Percentiles rank a stretch among this genome's conserved stretches.
Evolutionary conservation across 2,329 filamentous ascomycete species (phyloP).

Genomic region (Claviceps sp.): DNA sequence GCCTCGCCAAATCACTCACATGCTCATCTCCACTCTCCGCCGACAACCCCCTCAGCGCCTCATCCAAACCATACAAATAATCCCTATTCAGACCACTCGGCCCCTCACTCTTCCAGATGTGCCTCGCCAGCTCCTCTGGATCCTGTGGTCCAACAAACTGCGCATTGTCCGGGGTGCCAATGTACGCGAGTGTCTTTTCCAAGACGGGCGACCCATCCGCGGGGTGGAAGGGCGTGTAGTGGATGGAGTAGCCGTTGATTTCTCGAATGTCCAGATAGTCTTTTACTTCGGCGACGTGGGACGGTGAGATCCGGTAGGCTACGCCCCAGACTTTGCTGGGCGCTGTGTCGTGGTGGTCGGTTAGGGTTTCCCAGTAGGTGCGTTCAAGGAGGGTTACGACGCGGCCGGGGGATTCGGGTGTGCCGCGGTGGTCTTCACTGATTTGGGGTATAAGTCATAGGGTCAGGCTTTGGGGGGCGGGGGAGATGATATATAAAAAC

Average conservation of each 20-base stretch:
- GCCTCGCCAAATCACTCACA: constrained; percentile 64
- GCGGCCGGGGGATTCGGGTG: constrained; percentile 71
- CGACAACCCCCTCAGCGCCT: constrained; percentile 58
- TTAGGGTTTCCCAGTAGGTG: constrained; percentile 67
- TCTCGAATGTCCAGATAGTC: constrained; percentile 90
- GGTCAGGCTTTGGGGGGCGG: background rate
- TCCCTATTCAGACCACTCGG: constrained; percentile 84
- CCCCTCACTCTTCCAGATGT: constrained; percentile 64
- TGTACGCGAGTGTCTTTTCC: constrained; percentile 65
- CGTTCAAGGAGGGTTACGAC: constrained; percentile 87
- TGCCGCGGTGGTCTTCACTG: constrained; percentile 91
- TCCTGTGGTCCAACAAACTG: constrained; percentile 84
- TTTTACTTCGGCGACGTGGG: constrained; percentile 66
- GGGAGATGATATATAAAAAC: background rate
- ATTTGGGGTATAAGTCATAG: background rate
- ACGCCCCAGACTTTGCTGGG: constrained; percentile 74
- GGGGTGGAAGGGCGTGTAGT: constrained; percentile 72
- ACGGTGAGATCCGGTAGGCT: constrained; percentile 69
- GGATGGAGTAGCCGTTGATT: constrained; percentile 93
- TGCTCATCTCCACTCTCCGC: constrained; percentile 70
- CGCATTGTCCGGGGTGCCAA: constrained; percentile 82
- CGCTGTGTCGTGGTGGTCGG: constrained; percentile 48
- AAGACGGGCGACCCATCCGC: constrained; percentile 25
- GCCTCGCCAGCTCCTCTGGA: constrained; percentile 60
- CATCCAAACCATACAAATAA: constrained; percentile 72